A percentile compares a stretch with the other conserved stretches of the same genome.
phyloP scores from a whole-genome alignment of 148 eudicot genomes.

The Agrostemma githago region DNA sequence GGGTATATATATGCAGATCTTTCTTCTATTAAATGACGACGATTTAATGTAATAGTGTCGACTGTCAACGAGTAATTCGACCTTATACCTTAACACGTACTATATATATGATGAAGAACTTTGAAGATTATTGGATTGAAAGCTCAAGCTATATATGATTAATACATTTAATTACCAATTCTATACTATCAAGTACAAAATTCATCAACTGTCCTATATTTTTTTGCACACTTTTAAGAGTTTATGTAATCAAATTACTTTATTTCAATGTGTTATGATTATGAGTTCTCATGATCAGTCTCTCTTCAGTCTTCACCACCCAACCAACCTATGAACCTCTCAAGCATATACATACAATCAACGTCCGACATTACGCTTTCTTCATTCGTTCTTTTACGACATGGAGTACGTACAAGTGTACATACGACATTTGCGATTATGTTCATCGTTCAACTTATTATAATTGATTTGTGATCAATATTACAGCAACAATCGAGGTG shows the following conservation, averaged over 20 bases:
- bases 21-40: too few species aligned
- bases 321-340: not conserved
- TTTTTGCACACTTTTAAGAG: not conserved
- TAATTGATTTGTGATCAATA: slow-evolving; percentile 17
- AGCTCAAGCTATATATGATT: not conserved
- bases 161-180: not conserved
- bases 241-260: slow-evolving; percentile 14
- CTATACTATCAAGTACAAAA: slow-evolving; percentile 23
- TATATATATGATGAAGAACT: too few species aligned
- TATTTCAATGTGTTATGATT: slow-evolving; percentile 3
- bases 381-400: not conserved
- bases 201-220: slow-evolving; percentile 6
- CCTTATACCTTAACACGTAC: too few species aligned
- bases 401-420: not conserved
- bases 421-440: not conserved
- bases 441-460: not conserved
- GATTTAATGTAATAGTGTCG: too few species aligned
- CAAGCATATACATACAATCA: not conserved
- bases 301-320: slow-evolving; percentile 12
- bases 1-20: too few species aligned
- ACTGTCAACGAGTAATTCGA: too few species aligned
- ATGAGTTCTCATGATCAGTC: slow-evolving; percentile 13
- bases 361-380: not conserved
- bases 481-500: slow-evolving; percentile 17
- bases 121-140: not conserved